phyloP scores from a whole-genome alignment of 441 rosid species.

The Gossypium trilobum region DNA sequence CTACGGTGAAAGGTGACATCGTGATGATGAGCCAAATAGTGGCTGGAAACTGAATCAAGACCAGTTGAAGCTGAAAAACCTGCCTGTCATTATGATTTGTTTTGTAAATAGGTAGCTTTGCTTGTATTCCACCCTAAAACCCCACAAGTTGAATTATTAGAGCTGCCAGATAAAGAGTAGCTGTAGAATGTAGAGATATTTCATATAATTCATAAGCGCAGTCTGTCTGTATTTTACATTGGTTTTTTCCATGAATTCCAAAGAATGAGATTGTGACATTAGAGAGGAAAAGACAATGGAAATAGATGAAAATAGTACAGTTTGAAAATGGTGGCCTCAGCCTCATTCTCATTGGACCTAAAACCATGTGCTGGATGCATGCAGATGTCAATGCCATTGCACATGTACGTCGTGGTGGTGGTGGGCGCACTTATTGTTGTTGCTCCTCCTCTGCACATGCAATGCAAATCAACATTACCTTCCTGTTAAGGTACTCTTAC shows the following conservation, averaged over 20 bases:
- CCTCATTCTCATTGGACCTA: background rate
- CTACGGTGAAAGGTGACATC: background rate
- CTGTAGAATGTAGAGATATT: background rate
- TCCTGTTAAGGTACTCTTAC: background rate
- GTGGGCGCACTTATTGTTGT: background rate
- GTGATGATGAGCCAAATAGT: conserved; percentile 5
- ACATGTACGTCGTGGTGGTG: background rate
- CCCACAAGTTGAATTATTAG: background rate
- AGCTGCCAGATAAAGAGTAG: conserved; percentile 3
- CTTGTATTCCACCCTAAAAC: background rate
- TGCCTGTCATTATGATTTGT: background rate
- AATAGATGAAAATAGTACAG: background rate
- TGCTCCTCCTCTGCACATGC: background rate
- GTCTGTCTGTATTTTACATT: background rate
- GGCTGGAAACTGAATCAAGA: background rate
- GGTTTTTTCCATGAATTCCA: background rate
- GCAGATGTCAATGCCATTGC: background rate
- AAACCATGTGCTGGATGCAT: background rate
- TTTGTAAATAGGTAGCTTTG: conserved; percentile 7
- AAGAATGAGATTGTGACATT: background rate
- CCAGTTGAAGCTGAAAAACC: background rate
- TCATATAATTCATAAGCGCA: background rate
- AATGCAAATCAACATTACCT: background rate
- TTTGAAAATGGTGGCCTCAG: background rate
- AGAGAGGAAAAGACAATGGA: background rate